Evolutionary conservation across 2,329 filamentous ascomycete genomes (phyloP).

Genomic region (Canariomyces notabilis): DNA sequence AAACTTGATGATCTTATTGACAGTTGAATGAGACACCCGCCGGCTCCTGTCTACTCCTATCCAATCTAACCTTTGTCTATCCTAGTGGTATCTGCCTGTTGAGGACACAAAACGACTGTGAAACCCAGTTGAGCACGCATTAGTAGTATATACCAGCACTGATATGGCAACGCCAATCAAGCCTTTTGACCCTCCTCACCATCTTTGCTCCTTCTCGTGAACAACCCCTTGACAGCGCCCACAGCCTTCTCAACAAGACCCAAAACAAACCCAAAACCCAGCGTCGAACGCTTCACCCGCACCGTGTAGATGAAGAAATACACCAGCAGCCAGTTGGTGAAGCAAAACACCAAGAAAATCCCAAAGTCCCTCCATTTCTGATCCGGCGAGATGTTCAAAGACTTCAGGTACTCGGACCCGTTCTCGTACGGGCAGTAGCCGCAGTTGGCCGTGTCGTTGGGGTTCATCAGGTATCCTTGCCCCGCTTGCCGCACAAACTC

Average conservation of each 20-base stretch:
- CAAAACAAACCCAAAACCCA: conserved; percentile 26
- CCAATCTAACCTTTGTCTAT: too few relatives aligned
- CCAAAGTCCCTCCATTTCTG: conserved; percentile 64
- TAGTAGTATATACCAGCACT: too few relatives aligned
- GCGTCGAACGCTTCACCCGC: conserved; percentile 26
- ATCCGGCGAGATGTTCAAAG: conserved; percentile 56
- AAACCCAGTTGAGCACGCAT: too few relatives aligned
- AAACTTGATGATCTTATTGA: too few relatives aligned
- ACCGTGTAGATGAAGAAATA: conserved; percentile 30
- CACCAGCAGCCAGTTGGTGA: conserved; percentile 52
- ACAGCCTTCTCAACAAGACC: conserved; percentile 13
- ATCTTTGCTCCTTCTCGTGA: conserved; percentile 5
- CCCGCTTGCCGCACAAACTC: conserved; percentile 48
- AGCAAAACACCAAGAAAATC: conserved; percentile 58
- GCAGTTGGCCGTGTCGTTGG: conserved; percentile 55
- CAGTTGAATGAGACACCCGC: too few relatives aligned
- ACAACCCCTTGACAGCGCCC: conserved; percentile 15
- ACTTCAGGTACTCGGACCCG: conserved; percentile 55
- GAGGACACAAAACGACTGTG: too few relatives aligned
- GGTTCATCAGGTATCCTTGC: conserved; percentile 54
- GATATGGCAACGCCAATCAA: too few relatives aligned
- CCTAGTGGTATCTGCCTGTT: too few relatives aligned
- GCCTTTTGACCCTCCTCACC: neutral
- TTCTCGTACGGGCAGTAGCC: conserved; percentile 58
- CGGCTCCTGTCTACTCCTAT: too few relatives aligned